Evolutionary conservation across 805 yeast species (phyloP).

Genomic region (Ogataea dorogensis): DNA sequence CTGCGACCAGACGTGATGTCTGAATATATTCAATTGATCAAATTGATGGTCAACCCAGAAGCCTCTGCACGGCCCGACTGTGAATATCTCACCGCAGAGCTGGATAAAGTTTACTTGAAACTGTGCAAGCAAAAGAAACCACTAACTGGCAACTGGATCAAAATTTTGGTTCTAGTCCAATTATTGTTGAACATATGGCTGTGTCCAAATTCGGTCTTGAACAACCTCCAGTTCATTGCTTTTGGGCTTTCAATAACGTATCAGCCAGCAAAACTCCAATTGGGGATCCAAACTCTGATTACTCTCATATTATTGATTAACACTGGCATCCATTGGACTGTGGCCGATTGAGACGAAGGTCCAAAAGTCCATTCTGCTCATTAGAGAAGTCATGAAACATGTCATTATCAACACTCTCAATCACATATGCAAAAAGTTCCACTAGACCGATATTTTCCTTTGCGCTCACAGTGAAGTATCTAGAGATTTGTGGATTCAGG

Average conservation of each 20-base stretch:
- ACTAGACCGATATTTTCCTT: slow-evolving; percentile 64
- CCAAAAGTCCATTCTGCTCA: slow-evolving; percentile 24
- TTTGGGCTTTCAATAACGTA: slow-evolving; percentile 7
- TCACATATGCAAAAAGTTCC: slow-evolving; percentile 39
- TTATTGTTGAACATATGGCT: slow-evolving; percentile 5
- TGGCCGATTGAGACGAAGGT: slow-evolving; percentile 19
- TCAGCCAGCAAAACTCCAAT: neutral
- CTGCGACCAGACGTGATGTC: slow-evolving; percentile 26
- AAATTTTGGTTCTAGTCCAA: neutral
- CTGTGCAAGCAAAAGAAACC: slow-evolving; percentile 1
- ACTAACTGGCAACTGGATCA: neutral
- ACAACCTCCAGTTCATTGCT: slow-evolving; percentile 7
- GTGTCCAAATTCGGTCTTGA: slow-evolving; percentile 4
- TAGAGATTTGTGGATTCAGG: slow-evolving; percentile 17
- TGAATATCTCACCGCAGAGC: slow-evolving; percentile 34
- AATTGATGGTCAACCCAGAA: slow-evolving; percentile 26
- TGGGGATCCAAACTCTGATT: slow-evolving; percentile 1
- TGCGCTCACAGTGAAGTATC: slow-evolving; percentile 57
- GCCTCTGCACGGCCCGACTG: slow-evolving; percentile 46
- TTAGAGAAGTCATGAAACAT: slow-evolving; percentile 27
- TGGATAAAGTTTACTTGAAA: slow-evolving; percentile 18
- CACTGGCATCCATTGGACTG: slow-evolving; percentile 8
- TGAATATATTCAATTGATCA: slow-evolving; percentile 32
- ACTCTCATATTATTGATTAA: slow-evolving; percentile 2
- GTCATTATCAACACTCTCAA: slow-evolving; percentile 29